phyloP scores from a whole-genome alignment of 1,284 basidiomycete species.

The Hypsizygus ulmarius region DNA sequence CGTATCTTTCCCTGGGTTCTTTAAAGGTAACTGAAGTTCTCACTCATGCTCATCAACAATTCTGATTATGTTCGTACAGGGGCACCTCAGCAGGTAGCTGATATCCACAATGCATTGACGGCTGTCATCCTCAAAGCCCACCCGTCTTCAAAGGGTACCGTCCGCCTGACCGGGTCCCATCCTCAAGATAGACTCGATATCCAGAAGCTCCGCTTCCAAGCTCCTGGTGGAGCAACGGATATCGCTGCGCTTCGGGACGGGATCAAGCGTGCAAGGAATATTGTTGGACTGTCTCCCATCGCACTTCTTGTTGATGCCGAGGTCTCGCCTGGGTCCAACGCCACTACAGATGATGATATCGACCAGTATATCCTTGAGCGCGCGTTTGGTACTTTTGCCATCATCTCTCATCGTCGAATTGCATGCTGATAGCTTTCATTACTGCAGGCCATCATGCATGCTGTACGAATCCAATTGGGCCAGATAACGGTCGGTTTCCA shows the following conservation, averaged over 20 bases:
- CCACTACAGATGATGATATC: constrained; percentile 25
- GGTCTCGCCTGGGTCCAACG: constrained; percentile 22
- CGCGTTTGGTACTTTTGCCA: constrained; percentile 22
- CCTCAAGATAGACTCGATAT: constrained; percentile 31
- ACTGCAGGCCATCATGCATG: constrained; percentile 30
- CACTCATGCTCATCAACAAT: not conserved
- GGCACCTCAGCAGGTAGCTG: constrained; percentile 20
- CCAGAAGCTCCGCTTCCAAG: constrained; percentile 30
- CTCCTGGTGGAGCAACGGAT: constrained; percentile 22
- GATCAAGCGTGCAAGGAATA: constrained; percentile 24
- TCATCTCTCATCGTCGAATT: not conserved
- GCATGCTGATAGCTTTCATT: not conserved
- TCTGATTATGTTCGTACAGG: constrained; percentile 15
- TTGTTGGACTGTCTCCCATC: constrained; percentile 22
- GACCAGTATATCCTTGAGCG: constrained; percentile 26
- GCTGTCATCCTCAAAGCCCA: constrained; percentile 28
- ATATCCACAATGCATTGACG: constrained; percentile 23
- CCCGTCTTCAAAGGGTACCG: constrained; percentile 27
- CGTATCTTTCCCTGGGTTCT: constrained; percentile 27
- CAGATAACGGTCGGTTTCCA: constrained; percentile 23
- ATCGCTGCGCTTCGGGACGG: constrained; percentile 25
- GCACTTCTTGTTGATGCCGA: constrained; percentile 23
- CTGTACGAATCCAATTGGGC: constrained; percentile 30
- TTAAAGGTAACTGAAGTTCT: constrained; percentile 18
- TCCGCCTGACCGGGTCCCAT: constrained; percentile 28